Evolutionary conservation across 2,329 filamentous ascomycete genomes (phyloP).

Genomic region (Aspergillus fijiensis): DNA sequence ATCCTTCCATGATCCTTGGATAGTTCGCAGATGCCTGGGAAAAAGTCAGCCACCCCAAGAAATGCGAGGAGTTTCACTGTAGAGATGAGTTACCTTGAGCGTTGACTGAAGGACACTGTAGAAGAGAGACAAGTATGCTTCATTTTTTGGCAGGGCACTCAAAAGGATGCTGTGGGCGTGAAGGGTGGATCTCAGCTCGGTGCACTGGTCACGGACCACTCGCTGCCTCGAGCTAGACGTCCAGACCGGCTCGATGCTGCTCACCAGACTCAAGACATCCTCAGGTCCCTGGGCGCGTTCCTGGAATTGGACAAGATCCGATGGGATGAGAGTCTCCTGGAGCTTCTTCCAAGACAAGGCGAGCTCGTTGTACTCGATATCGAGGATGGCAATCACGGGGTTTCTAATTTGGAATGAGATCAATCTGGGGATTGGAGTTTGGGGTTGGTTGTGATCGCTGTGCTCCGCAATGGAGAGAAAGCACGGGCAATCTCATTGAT

Average conservation of each 20-base stretch:
- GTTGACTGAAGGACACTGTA: constrained; percentile 38
- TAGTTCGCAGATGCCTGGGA: constrained; percentile 36
- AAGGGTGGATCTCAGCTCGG: constrained; percentile 31
- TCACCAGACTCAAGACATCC: constrained; percentile 32
- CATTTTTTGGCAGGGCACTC: constrained; percentile 27
- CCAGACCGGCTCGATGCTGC: constrained; percentile 30
- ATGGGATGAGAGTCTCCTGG: constrained; percentile 27
- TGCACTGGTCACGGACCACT: constrained; percentile 29
- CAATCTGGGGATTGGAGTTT: background rate
- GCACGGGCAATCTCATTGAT: background rate
- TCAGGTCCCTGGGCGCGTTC: constrained; percentile 28
- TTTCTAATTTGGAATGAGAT: constrained; percentile 18
- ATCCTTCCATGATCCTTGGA: constrained; percentile 36
- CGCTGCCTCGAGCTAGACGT: constrained; percentile 26
- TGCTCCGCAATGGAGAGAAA: background rate
- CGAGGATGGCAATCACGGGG: constrained; percentile 34
- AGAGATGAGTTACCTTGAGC: constrained; percentile 31
- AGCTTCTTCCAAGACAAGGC: constrained; percentile 38
- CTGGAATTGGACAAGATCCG: constrained; percentile 30
- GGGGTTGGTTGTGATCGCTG: constrained; percentile 1
- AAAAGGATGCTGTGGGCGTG: constrained; percentile 30
- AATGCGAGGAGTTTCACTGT: background rate
- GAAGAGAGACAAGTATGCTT: constrained; percentile 33
- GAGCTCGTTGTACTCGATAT: constrained; percentile 41
- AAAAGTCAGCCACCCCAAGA: background rate